A percentile compares a stretch with the other conserved stretches of the same genome.
These are phyloP conservation scores for Taxillus chinensis DNA, from an alignment of 164 flowering plant species.

Conservation along the genomic window DNA sequence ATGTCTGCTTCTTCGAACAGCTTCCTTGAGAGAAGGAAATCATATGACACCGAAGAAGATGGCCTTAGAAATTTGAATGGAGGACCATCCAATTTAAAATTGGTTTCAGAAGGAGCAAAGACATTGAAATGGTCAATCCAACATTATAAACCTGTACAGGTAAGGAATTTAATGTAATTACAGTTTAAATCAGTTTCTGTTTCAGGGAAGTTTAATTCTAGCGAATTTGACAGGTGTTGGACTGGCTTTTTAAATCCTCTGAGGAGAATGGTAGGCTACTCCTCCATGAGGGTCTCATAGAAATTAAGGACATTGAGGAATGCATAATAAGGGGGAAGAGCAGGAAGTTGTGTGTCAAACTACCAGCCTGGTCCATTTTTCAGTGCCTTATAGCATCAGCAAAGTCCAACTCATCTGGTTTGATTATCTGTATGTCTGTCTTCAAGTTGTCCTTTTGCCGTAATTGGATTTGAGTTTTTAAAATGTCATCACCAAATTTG, in stretches of 20 bases:
- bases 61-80: constrained; percentile 24
- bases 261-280: constrained; percentile 67
- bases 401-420: constrained; percentile 55
- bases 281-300: constrained; percentile 55
- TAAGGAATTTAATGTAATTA: constrained; percentile 11
- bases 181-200: not conserved
- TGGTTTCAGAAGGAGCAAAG: constrained; percentile 48
- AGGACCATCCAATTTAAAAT: constrained; percentile 25
- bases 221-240: constrained; percentile 52
- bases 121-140: constrained; percentile 54
- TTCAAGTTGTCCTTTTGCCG: not conserved
- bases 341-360: constrained; percentile 50
- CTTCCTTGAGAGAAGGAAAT: constrained; percentile 19
- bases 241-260: constrained; percentile 75
- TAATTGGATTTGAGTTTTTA: not conserved
- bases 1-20: constrained; percentile 14
- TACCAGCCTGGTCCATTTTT: constrained; percentile 78
- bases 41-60: constrained; percentile 18
- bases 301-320: constrained; percentile 50
- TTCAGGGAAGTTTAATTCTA: not conserved
- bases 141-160: constrained; percentile 68
- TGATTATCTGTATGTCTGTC: constrained; percentile 50
- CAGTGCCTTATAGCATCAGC: constrained; percentile 72
- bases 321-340: constrained; percentile 63
- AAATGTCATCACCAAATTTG: not conserved